A percentile compares a stretch with the other conserved stretches of the same genome.
Conservation (phyloP, 2,329 filamentous ascomycete genomes). For the Sclerotinia sclerotiorum region DNA sequence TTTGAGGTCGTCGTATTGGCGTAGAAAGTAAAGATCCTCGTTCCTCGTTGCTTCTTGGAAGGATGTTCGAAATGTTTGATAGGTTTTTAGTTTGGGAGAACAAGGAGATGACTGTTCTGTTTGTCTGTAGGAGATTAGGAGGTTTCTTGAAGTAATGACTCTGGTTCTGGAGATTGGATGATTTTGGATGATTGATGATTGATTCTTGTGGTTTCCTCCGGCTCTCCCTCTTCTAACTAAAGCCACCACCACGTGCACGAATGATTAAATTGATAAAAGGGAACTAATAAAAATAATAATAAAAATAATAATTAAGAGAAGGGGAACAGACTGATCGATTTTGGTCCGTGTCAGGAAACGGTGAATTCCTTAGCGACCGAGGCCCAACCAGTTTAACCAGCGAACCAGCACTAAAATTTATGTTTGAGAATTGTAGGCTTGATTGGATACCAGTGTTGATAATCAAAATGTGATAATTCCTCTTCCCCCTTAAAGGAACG, state of each 20-base stretch:
- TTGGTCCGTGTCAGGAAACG: neutral
- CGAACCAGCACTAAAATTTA: slow-evolving; percentile 5
- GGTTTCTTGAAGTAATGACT: neutral
- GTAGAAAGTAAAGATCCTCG: neutral
- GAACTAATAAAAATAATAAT: neutral
- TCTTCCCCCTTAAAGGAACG: neutral
- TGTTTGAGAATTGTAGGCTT: neutral
- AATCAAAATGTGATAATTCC: neutral
- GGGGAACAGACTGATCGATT: slow-evolving; percentile 4
- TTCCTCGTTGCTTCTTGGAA: neutral
- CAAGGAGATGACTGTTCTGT: neutral
- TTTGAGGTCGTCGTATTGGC: slow-evolving; percentile 1
- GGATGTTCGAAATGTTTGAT: neutral
- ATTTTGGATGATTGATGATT: neutral
- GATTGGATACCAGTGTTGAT: slow-evolving; percentile 5
- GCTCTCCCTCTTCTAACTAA: neutral
- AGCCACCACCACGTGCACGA: neutral
- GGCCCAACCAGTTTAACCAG: slow-evolving; percentile 6
- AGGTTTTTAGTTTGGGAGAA: neutral
- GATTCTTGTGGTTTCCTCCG: neutral
- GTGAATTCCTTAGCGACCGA: slow-evolving; percentile 31
- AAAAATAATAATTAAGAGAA: neutral
- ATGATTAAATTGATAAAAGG: neutral
- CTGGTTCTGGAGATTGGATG: neutral
- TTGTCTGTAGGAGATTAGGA: neutral